Evolutionary conservation across 2,329 filamentous ascomycete genomes (phyloP).

Genomic region (Aspergillus piperis): DNA sequence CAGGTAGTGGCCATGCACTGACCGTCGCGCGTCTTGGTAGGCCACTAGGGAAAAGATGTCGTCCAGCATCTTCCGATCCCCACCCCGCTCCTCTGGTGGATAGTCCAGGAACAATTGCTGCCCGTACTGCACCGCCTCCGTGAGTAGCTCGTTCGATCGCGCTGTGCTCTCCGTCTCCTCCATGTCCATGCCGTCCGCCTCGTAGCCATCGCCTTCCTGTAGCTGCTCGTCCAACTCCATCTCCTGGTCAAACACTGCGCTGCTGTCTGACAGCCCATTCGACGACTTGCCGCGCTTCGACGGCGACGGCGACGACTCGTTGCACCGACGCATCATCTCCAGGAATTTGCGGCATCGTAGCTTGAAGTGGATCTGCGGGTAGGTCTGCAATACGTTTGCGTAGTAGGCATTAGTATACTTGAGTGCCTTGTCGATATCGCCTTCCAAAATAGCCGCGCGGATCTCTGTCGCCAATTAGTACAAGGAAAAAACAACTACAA

Average conservation of each 20-base stretch:
- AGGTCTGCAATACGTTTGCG: constrained; percentile 73
- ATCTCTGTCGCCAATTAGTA: constrained; percentile 62
- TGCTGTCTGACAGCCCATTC: constrained; percentile 46
- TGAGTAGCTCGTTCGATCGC: constrained; percentile 57
- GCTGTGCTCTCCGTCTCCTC: constrained; percentile 47
- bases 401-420: constrained; percentile 78
- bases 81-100: constrained; percentile 66
- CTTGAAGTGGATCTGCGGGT: constrained; percentile 83
- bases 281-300: constrained; percentile 42
- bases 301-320: constrained; percentile 56
- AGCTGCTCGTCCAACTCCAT: constrained; percentile 61
- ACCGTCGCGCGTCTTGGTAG: constrained; percentile 77
- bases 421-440: constrained; percentile 88
- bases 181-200: constrained; percentile 57
- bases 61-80: constrained; percentile 71
- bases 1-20: constrained; percentile 75
- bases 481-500: neutral
- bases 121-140: constrained; percentile 76
- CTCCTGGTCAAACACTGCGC: constrained; percentile 52
- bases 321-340: constrained; percentile 81
- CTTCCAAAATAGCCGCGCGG: constrained; percentile 80
- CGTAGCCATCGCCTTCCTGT: constrained; percentile 35
- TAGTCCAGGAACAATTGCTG: constrained; percentile 78
- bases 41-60: constrained; percentile 89
- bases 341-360: constrained; percentile 89